Evolutionary conservation across 352 stramenopile genomes (phyloP), one percentile per base, ranked within the genome.

Genomic region (Phytopythium litorale): DNA sequence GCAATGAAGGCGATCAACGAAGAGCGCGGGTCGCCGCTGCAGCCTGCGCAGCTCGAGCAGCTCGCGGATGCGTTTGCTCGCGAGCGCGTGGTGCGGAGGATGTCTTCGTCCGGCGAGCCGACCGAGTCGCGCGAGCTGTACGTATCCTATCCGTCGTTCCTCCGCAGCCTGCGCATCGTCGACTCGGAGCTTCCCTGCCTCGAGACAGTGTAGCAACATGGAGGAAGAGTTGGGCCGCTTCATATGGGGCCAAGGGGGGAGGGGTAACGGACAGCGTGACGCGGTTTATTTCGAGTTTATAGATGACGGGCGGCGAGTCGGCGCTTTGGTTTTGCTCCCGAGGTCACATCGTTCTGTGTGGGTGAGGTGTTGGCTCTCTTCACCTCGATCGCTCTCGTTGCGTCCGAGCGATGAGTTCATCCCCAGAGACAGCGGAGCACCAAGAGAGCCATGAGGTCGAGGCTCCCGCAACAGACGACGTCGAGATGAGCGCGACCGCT

Each of bases 1-100:
- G 84, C 79, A 1, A 85, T 93, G 79, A 79, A 88, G 35, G 82
- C 78, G 48, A 84, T 91, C 52, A 91, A 91, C 56, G 75, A 91
- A 42, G 81, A 91, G 53, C 72, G 87, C 56, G 81, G 78, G 12
- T 78, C 71, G 13, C 79, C 81, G 23, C 67, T 93, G 50, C 66
- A 86, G 38, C 67, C 83, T 6, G 62, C 67, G 0, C 78, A 93
- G 57, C 68, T 93, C 21, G 79, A 90, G 53, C 79, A 90, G 45
- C 60, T 93, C 15, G 84, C 84, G 0, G 79, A 87, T 23, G 73
- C 81, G 1, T 93, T 93, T 42, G 68, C 67, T 21, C 65, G 74
- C 43, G 70, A 45, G 8, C 74, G 71, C 43, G 72, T 56, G 0
- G 67, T 84, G 37, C 70, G 67, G 3, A 59, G 61, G 35, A 30